Conservation (phyloP, 1,284 basidiomycete species). For the Malassezia brasiliensis region DNA sequence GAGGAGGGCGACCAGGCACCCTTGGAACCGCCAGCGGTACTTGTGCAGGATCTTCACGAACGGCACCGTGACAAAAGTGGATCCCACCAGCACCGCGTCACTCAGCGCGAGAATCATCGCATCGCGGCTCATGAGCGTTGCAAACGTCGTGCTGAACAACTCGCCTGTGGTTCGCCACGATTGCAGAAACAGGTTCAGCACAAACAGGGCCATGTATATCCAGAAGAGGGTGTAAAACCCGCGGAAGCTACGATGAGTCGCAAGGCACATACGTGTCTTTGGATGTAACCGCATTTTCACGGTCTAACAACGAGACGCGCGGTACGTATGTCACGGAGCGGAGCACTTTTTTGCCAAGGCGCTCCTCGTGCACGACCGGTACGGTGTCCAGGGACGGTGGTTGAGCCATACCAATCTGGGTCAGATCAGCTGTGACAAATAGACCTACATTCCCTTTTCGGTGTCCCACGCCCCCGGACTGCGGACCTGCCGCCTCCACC, state of each 20-base stretch:
- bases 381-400: not conserved
- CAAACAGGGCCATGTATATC: conserved; percentile 38
- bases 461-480: too few relatives aligned
- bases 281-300: not conserved
- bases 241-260: conserved; percentile 22
- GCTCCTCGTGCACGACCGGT: not conserved
- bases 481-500: too few relatives aligned
- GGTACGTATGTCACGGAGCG: conserved; percentile 6
- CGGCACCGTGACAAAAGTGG: conserved; percentile 67
- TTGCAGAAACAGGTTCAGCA: conserved; percentile 38
- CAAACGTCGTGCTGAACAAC: conserved; percentile 68
- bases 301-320: conserved; percentile 10
- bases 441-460: too few relatives aligned
- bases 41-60: conserved; percentile 53
- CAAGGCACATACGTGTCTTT: not conserved
- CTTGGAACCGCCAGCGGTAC: conserved; percentile 53
- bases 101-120: conserved; percentile 70
- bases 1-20: conserved; percentile 23
- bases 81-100: conserved; percentile 68
- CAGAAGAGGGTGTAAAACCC: conserved; percentile 48
- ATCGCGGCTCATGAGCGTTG: conserved; percentile 76
- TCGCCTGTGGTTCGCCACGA: conserved; percentile 56
- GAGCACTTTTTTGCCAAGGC: not conserved
- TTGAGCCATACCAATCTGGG: not conserved
- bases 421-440: not conserved